Base-by-base conservation (phyloP, 2,329 filamentous ascomycete species). In the Sporothrix curviconia region DNA sequence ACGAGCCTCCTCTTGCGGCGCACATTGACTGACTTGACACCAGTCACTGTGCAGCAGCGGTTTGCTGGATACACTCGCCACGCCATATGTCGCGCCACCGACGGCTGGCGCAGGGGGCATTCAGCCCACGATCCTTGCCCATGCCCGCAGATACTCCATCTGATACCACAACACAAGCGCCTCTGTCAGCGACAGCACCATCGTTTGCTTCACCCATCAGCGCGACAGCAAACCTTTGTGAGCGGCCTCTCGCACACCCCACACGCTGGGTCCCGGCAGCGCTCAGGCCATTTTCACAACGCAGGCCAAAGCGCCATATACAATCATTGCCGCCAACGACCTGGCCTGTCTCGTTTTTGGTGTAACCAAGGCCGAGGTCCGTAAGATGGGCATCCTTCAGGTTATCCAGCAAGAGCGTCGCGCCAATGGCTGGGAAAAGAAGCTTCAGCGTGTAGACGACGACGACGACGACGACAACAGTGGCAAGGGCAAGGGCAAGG, bases 231-330 rank as follows among this genome's bases (percentile, higher is more conserved):
- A 69, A 75, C n/a, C 63, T 82, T 2, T 78, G 76, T 11, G 76
- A 86, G 15, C 76, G 80, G 9, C 80, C 89, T n/a, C 92, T 96
- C 70, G 88, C 88, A 8, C 92, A 96, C 71, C 88, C 90, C 58
- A 94, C 89, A 66, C 84, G 94, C 70, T 96, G 91, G 85, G 86
- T 89, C 14, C 91, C 91, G 7, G 89, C 90, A 42, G 89, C 92
- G 5, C n/a, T n/a, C 94, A 99, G 70, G 94, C 94, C 55, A 96
- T 99, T 58, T 99, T 99, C 69, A 95, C 92, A 7, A 99, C 94
- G n/a, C 90, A 95, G 71, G 81, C 89, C 14, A 85, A 87, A 62
- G 82, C 90, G 8, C 94, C 92, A 3, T 99, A 91, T 89, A 99
- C 92, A 1, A 96, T 99, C 59, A 82, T 96, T 55, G 90, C 94